Percentiles rank a stretch among this genome's conserved stretches.
Conservation (phyloP, 352 stramenopile species). For the Globisporangium okanoganense region DNA sequence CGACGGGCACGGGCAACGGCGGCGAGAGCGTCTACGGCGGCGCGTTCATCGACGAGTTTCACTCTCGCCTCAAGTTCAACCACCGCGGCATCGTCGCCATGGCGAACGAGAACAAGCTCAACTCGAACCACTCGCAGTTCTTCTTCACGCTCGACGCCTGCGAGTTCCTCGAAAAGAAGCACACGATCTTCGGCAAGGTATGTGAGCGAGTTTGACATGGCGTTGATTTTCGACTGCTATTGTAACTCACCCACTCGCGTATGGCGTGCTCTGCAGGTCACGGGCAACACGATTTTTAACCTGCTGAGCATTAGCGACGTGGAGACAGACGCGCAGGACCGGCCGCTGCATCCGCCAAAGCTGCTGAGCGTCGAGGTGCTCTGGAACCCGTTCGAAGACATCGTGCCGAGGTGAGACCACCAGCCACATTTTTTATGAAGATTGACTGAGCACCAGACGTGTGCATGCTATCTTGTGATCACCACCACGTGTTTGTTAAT, state of each 20-base stretch:
- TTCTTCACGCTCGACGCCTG: constrained; percentile 97
- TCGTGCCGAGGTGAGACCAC: constrained; percentile 72
- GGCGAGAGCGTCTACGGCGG: constrained; percentile 75
- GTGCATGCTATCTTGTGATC: neutral
- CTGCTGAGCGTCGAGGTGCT: constrained; percentile 89
- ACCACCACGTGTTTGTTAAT: neutral
- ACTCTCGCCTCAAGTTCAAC: constrained; percentile 94
- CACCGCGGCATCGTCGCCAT: constrained; percentile 95
- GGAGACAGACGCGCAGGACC: constrained; percentile 84
- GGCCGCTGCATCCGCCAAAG: constrained; percentile 66
- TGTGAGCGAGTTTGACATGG: too few species aligned
- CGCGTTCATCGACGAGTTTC: constrained; percentile 91
- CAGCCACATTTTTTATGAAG: neutral
- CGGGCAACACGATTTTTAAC: constrained; percentile 98
- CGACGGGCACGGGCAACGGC: constrained; percentile 80
- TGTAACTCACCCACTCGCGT: neutral
- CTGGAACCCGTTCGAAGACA: constrained; percentile 94
- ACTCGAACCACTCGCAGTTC: constrained; percentile 94
- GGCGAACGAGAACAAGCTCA: constrained; percentile 86
- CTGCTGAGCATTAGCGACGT: constrained; percentile 88
- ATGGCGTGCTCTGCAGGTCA: constrained; percentile 59
- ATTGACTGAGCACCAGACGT: neutral
- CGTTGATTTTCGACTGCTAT: too few species aligned
- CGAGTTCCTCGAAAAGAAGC: constrained; percentile 93
- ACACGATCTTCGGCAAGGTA: constrained; percentile 92